Evolutionary conservation across 2,329 filamentous ascomycete species (phyloP).

Genomic region (Cercospora zeae-maydis): DNA sequence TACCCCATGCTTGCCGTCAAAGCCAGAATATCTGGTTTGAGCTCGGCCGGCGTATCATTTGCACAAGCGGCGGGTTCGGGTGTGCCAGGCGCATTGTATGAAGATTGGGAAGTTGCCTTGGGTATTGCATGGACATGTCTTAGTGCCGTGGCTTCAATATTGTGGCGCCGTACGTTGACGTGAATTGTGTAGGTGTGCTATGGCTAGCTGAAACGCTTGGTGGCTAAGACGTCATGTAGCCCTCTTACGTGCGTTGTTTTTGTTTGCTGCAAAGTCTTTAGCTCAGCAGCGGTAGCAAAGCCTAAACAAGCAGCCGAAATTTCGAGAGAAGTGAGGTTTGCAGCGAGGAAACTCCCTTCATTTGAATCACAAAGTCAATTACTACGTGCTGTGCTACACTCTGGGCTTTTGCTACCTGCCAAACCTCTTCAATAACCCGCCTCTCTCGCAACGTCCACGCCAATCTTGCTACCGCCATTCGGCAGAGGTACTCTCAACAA

Average conservation of each 20-base stretch:
- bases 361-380: not conserved
- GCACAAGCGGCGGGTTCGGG: not conserved
- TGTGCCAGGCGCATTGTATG: not conserved
- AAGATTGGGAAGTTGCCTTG: not conserved
- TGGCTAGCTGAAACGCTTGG: not conserved
- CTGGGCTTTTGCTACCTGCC: not conserved
- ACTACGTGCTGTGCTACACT: not conserved
- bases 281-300: not conserved
- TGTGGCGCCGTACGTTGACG: not conserved
- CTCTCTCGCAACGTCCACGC: conserved; percentile 1
- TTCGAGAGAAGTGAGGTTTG: not conserved
- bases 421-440: not conserved
- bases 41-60: not conserved
- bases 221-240: too few relatives aligned
- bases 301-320: not conserved
- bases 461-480: conserved; percentile 41
- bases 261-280: not conserved
- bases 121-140: not conserved
- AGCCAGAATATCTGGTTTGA: not conserved
- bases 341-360: not conserved
- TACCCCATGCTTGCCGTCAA: not conserved
- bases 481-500: conserved; percentile 44
- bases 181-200: too few relatives aligned
- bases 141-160: not conserved
- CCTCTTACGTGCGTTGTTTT: not conserved